Conservation (phyloP, 202 grass and related monocot genomes). For the Hordeum pubiflorum region DNA sequence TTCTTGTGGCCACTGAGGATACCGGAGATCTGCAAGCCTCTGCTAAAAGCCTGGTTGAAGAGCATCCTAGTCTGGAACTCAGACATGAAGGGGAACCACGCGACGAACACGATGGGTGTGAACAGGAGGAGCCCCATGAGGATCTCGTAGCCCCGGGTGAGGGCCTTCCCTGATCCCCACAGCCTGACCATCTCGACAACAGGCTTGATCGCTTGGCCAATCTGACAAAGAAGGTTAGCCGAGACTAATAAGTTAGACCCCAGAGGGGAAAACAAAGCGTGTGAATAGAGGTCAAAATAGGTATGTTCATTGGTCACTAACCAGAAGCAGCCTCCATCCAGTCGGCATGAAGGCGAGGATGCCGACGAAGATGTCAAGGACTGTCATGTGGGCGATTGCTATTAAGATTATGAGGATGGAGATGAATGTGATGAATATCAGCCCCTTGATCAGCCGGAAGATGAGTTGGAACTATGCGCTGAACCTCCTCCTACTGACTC, state of each 20-base stretch:
- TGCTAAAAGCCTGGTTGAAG: conserved; percentile 93
- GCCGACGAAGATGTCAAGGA: conserved; percentile 87
- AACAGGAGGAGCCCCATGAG: conserved; percentile 79
- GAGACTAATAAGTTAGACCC: neutral
- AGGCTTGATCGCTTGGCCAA: conserved; percentile 66
- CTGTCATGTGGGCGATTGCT: conserved; percentile 73
- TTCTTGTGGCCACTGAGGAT: conserved; percentile 90
- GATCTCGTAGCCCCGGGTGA: conserved; percentile 76
- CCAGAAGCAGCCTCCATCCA: conserved; percentile 89
- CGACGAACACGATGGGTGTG: conserved; percentile 62
- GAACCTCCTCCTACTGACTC: conserved; percentile 63
- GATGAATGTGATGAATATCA: conserved; percentile 77
- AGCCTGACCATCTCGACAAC: conserved; percentile 33
- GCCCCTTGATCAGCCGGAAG: conserved; percentile 92
- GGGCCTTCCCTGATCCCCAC: conserved; percentile 75
- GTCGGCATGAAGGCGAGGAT: conserved; percentile 92
- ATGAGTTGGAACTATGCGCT: conserved; percentile 90
- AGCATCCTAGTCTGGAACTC: conserved; percentile 92
- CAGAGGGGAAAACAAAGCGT: neutral
- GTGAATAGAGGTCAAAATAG: neutral
- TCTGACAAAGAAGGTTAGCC: conserved; percentile 27
- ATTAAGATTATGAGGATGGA: conserved; percentile 66
- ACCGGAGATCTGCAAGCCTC: conserved; percentile 84
- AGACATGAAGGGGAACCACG: conserved; percentile 85
- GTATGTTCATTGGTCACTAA: conserved; percentile 20